These are phyloP conservation scores for Elaeis guineensis DNA, from an alignment of 176 grass and related monocot genomes.

Conservation along the genomic window DNA sequence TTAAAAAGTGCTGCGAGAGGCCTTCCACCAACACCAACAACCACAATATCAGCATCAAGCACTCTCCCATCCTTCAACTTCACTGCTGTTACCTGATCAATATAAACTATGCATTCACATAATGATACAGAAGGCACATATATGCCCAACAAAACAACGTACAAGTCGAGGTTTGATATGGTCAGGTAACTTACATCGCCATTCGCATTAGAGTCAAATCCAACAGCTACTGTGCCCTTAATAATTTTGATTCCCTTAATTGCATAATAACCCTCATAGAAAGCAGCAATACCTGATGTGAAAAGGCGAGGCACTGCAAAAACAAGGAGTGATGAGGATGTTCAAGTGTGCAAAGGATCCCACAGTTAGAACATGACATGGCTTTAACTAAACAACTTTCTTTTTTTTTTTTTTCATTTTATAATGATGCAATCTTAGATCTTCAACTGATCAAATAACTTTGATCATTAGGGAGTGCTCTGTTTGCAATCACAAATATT, in stretches of 20 bases:
- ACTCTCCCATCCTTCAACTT: conserved; percentile 79
- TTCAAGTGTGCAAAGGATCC: not conserved
- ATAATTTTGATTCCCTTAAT: conserved; percentile 84
- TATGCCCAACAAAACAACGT: too few relatives aligned
- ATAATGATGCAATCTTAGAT: too few relatives aligned
- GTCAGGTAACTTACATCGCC: conserved; percentile 56
- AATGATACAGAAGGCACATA: not conserved
- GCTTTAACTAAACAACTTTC: too few relatives aligned
- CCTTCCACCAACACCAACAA: conserved; percentile 86
- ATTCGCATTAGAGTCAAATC: conserved; percentile 68
- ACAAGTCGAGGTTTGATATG: not conserved
- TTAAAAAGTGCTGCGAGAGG: conserved; percentile 76
- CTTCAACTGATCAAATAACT: too few relatives aligned
- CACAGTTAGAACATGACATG: too few relatives aligned
- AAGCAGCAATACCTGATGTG: conserved; percentile 73
- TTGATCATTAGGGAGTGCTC: too few relatives aligned
- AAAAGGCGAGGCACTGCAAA: conserved; percentile 91
- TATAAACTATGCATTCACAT: conserved; percentile 15
- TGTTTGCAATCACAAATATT: too few relatives aligned
- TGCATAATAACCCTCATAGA: conserved; percentile 88
- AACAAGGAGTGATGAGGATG: conserved; percentile 11
- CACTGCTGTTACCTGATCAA: conserved; percentile 62
- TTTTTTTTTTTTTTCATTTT: too few relatives aligned
- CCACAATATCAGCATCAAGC: conserved; percentile 71
- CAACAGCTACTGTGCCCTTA: conserved; percentile 79